Conservation (phyloP, 768 basidiomycete genomes). For the Lactarius sp. region DNA sequence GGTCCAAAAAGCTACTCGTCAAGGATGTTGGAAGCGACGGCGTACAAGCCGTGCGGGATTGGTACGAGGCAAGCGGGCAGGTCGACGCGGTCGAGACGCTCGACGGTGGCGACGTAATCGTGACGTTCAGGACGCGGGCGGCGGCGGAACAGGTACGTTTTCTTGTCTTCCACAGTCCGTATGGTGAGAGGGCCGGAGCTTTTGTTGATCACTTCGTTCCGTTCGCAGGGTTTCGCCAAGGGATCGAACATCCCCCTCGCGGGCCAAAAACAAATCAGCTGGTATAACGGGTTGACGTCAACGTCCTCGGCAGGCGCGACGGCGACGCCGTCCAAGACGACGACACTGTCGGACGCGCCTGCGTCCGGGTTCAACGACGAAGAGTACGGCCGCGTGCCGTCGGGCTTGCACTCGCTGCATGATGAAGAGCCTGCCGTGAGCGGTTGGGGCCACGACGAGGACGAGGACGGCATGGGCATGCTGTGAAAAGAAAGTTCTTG, state of each 20-base stretch:
- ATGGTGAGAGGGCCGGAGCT: neutral
- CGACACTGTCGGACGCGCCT: conserved; percentile 23
- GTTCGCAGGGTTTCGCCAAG: conserved; percentile 61
- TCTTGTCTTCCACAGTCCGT: conserved; percentile 5
- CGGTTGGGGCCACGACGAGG: conserved; percentile 67
- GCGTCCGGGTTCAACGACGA: conserved; percentile 43
- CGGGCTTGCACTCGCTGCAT: neutral
- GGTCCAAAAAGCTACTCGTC: conserved; percentile 74
- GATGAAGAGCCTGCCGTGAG: conserved; percentile 40
- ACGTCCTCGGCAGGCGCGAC: conserved; percentile 16
- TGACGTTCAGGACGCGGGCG: conserved; percentile 64
- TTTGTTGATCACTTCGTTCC: neutral
- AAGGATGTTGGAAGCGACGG: conserved; percentile 58
- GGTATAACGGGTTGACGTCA: conserved; percentile 44
- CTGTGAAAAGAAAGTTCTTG: conserved; percentile 30
- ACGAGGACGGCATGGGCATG: conserved; percentile 73
- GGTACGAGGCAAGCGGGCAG: conserved; percentile 79
- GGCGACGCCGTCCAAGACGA: conserved; percentile 31
- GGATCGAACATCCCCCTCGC: conserved; percentile 61
- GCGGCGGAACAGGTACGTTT: conserved; percentile 72
- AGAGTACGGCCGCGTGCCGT: conserved; percentile 35
- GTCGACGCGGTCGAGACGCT: conserved; percentile 57
- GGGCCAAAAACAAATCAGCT: conserved; percentile 61
- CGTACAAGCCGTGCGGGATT: conserved; percentile 63
- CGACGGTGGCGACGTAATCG: conserved; percentile 56